These are phyloP conservation scores for Alternaria dauci DNA, from an alignment of 2,329 filamentous ascomycete species.

Conservation along the genomic window DNA sequence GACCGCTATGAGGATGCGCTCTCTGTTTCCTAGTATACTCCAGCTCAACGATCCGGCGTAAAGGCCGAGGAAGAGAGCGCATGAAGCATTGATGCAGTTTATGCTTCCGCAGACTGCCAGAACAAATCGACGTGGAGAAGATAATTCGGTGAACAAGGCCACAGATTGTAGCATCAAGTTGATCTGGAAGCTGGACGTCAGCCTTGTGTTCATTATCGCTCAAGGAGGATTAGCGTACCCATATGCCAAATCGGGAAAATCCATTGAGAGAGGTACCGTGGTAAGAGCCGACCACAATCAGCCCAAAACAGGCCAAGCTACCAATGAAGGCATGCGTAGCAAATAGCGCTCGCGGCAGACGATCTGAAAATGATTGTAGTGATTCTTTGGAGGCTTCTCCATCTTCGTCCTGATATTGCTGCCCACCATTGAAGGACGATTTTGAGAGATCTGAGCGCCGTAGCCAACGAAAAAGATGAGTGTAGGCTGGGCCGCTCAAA, in stretches of 20 bases:
- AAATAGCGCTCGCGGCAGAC: not conserved
- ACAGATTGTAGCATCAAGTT: not conserved
- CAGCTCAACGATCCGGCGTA: not conserved
- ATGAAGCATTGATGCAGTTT: not conserved
- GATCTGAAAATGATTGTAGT: not conserved
- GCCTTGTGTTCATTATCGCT: not conserved
- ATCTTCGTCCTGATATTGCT: not conserved
- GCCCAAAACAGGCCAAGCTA: not conserved
- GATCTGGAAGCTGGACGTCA: not conserved
- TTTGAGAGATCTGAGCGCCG: not conserved
- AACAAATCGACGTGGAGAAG: not conserved
- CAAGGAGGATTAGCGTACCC: not conserved
- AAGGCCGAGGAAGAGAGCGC: not conserved
- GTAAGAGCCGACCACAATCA: not conserved
- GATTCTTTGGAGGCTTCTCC: not conserved
- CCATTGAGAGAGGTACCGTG: not conserved
- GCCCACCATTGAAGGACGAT: not conserved
- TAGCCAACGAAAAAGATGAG: not conserved
- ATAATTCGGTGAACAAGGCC: not conserved
- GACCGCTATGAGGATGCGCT: not conserved
- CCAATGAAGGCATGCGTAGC: not conserved
- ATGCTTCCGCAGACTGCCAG: not conserved
- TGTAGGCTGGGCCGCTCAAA: not conserved
- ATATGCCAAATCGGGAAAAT: not conserved
- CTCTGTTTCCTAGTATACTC: not conserved